Base-by-base conservation (phyloP, 2,329 filamentous ascomycete genomes). In the Nemania serpens region DNA sequence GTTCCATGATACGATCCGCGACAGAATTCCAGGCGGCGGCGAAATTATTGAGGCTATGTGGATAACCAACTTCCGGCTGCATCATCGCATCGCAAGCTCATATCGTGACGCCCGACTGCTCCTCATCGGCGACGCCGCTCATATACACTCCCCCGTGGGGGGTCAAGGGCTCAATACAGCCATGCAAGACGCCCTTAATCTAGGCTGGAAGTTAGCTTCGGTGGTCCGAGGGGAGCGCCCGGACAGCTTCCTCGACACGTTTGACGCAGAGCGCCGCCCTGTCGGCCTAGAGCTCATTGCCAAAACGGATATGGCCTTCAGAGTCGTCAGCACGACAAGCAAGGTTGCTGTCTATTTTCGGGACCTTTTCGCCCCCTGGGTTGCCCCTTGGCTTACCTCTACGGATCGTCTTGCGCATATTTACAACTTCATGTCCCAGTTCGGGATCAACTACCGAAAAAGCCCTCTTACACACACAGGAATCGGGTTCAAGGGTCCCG, bases 111-210 rank as follows among this genome's bases (percentile, higher is more conserved):
- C 18, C n/a, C 25, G 59, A 5, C 49, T 61, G 3, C 15, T 61
- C 7, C 17, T 61, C n/a, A 49, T 56, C 22, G 59, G 59, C 13
- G 88, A 91, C 69, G 88, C 88, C 36, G 88, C 86, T 62, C 88
- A 91, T 66, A 90, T 88, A 0, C 88, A 91, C 70, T 88, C 85
- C 1, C 88, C 88, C 5, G 90, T 90, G 73, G 87, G 88, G 0
- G 88, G 88, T 0, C 88, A 90, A 75, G 88, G 82, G 50, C 82
- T 84, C 79, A 92, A 92, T 73, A 81, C 80, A 6, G 80, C 80
- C 9, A 83, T 85, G 76, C 76, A 82, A 46, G 88, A 90, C 61
- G 77, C 82, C 6, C 82, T 89, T 69, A 91, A 90, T 66, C 71
- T 86, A 3, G 77, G 77, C 18, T 84, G 81, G 78, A 81, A 82